These are phyloP conservation scores for Aschersonia sp. DNA, from an alignment of 2,329 filamentous ascomycete species.

Conservation along the genomic window DNA sequence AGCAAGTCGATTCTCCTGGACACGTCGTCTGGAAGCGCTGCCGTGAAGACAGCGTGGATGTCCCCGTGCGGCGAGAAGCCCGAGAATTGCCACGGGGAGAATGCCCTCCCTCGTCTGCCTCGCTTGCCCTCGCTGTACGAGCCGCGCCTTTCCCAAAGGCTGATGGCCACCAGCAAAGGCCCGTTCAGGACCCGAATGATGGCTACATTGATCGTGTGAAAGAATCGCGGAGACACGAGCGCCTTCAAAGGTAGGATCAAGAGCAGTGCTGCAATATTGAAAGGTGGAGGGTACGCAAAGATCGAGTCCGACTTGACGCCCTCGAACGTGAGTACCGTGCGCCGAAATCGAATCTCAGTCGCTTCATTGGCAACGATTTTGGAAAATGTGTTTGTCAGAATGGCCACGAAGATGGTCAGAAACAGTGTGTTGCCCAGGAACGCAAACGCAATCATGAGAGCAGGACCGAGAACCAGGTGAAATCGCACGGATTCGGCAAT, in stretches of 20 bases:
- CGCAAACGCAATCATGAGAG: constrained; percentile 57
- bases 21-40: constrained; percentile 33
- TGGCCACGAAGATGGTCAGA: constrained; percentile 59
- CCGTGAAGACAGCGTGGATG: constrained; percentile 44
- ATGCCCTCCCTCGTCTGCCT: constrained; percentile 2
- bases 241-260: constrained; percentile 53
- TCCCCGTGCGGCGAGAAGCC: constrained; percentile 42
- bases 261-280: constrained; percentile 52
- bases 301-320: constrained; percentile 60
- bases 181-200: constrained; percentile 48
- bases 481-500: constrained; percentile 40
- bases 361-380: constrained; percentile 55
- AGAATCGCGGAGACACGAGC: constrained; percentile 44
- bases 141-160: constrained; percentile 43
- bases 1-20: constrained; percentile 18
- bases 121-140: constrained; percentile 18
- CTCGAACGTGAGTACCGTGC: constrained; percentile 59
- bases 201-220: constrained; percentile 59
- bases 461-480: constrained; percentile 52
- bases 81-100: constrained; percentile 29
- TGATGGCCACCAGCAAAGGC: constrained; percentile 46
- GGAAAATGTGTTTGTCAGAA: constrained; percentile 59
- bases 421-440: constrained; percentile 65
- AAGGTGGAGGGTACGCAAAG: constrained; percentile 55
- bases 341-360: constrained; percentile 57